Evolutionary conservation across 192 early-diverging fungal genomes (phyloP), one percentile per base, ranked within the genome.

Genomic region (Jimgerdemannia flammicorona): DNA sequence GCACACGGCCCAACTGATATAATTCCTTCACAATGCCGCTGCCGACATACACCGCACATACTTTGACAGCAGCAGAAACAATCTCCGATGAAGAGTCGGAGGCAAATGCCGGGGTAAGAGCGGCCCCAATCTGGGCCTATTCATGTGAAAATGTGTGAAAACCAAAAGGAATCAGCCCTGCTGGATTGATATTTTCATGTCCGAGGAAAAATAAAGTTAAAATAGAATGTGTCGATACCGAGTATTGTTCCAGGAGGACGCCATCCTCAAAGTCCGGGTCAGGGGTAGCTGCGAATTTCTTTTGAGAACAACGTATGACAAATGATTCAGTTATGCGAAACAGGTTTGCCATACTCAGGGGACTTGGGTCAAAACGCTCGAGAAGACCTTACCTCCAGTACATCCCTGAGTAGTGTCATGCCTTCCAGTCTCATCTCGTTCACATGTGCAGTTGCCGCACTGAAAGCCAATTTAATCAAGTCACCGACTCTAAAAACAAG

Each of bases 181-280:
- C 6, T 59, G 49, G 14, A 14, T 10, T 14, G 49, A 59, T 59
- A 42, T 29, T 39, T 3, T 20, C 3, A 49, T 44, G 44, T 81
- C 11, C 8, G 29, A 4, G 71, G 11, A 17, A 59, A 67, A 20
- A 18, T 66, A 3, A 8, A 71, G 29, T 29, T 29, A 29, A 0
- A 29, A 29, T 29, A 29, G 29, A 29, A 29, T 29, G 29, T 29
- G 19, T 65, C 64, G 14, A 19, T 68, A 68, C 67, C 64, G 96
- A 93, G 80, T 97, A 98, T 71, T 98, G 95, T 72, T 92, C 93
- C 69, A 99, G 84, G 0, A 99, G 78, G 0, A 92, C 85, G 66
- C 93, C 89, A 59, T 90, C 96, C 17, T 91, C 92, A 70, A 92
- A 90, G 65, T 96, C 96, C 3, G 98, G 96, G 84, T 99, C 98